Evolutionary conservation across 2,329 filamentous ascomycete genomes (phyloP), one percentile per base, ranked within the genome.

Genomic region (Alternaria arborescens): DNA sequence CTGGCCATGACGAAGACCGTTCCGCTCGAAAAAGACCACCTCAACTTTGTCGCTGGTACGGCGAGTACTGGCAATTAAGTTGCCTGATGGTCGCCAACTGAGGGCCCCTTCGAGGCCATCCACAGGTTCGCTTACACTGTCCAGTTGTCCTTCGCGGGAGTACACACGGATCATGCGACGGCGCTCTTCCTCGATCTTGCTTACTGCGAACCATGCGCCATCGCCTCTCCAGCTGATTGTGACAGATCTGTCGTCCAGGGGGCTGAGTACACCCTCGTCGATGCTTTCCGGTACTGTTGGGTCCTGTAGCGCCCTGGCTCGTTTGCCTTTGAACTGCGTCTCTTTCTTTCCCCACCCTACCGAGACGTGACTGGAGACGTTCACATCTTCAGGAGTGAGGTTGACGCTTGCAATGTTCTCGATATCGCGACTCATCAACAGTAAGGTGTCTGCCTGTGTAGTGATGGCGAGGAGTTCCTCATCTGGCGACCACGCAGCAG

Each of bases 271-370:
- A 41, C 95, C 95, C 74, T 94, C 88, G 72, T 98, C 95, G 18
- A 97, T 87, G 75, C 90, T 92, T 77, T 98, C 94, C 0, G 95
- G 95, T 68, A 99, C 92, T 10, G 95, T 99, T 16, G 95, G 95
- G 78, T 99, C 95, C 55, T 92, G 87, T 66, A 98, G 83, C 20
- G 93, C 93, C 80, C 88, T 89, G 58, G 94, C 94, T 64, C 94
- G 88, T 72, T 92, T 93, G 52, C 95, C 95, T 74, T 97, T 92
- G 78, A 99, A 99, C 77, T 99, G 95, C 0, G 95, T 99, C 80
- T 99, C 95, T 76, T 91, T 93, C 82, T 98, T 98, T 61, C 95
- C 95, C 95, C 95, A 99, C 51, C 95, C 95, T 22, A 99, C 94
- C 20, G 93, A 96, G 58, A 97, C 95, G 82, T 97, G 94, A 77